Evolutionary conservation across 371 early-diverging fungal species (phyloP), one percentile per base, ranked within the genome.

Genomic region (Dentiscutata heterogama): DNA sequence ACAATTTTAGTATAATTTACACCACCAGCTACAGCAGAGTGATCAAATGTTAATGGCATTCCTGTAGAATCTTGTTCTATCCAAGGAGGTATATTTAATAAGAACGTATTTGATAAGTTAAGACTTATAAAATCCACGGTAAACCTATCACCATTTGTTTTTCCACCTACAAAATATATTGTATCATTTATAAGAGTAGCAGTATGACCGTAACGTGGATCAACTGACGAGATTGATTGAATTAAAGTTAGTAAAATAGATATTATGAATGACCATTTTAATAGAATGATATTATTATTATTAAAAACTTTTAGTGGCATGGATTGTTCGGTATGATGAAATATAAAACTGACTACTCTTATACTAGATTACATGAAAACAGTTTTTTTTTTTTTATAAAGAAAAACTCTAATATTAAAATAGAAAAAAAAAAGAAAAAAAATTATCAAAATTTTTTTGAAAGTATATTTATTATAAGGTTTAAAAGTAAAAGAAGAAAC

Each of bases 131-230:
- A 35, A 25, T 68, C 56, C 10, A 51, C 13, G n/a, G 42, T 25
- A 53, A 68, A 51, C 16, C 18, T n/a, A 68, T 54, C n/a, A 18
- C 31, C 22, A 14, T 46, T 25, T 20, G 53, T 31, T 51, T 42
- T 79, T 13, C 80, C 80, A 42, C 80, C 80, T 29, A 79, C 46
- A 54, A 68, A 68, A 54, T 79, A 79, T 29, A 79, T 53, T 13
- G 18, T 51, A 35, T 67, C 29, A 68, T 68, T 39, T 29, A 79
- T 25, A 29, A 79, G 35, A 6, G 80, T 79, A 1, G 80, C 80
- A 1, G 80, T 35, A 39, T 79, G 80, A 1, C 80, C 80, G 16
- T 18, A 79, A 31, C 80, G 27, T 25, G 54, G 54, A 29, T 18
- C 14, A 29, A 79, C 27, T 61, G 61, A 61, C 1, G 20, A 61